These are phyloP conservation scores for Medicago lupulina DNA, from an alignment of 306 rosid genomes.

Conservation along the genomic window DNA sequence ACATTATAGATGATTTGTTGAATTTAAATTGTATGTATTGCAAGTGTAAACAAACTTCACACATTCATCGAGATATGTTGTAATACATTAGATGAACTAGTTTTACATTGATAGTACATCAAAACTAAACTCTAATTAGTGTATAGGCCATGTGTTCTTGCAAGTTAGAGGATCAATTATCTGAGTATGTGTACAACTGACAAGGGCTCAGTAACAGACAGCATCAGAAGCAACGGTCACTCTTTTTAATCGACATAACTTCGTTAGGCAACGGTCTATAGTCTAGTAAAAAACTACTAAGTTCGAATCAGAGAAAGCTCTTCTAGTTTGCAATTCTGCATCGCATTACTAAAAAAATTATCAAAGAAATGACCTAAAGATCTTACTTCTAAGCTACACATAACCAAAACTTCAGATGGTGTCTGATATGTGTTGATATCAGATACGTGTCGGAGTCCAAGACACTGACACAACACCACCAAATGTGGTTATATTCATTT, in stretches of 20 bases:
- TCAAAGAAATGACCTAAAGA: not conserved
- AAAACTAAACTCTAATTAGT: not conserved
- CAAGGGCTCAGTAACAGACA: not conserved
- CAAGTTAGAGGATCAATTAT: conserved; percentile 1
- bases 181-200: not conserved
- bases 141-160: not conserved
- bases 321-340: not conserved
- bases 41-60: not conserved
- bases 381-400: not conserved
- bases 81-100: not conserved
- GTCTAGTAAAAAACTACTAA: not conserved
- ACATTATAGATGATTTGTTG: not conserved
- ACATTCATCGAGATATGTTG: not conserved
- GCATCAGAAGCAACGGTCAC: not conserved
- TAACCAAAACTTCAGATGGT: not conserved
- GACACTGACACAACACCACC: not conserved
- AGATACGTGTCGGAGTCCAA: not conserved
- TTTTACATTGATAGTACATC: not conserved
- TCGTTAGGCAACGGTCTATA: not conserved
- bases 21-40: not conserved
- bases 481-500: not conserved
- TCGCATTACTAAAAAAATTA: not conserved
- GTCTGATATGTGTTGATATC: not conserved
- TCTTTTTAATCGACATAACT: not conserved
- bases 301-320: not conserved